These are phyloP conservation scores for Taphrina wiesneri DNA, from an alignment of 1,139 yeast species.

Conservation along the genomic window DNA sequence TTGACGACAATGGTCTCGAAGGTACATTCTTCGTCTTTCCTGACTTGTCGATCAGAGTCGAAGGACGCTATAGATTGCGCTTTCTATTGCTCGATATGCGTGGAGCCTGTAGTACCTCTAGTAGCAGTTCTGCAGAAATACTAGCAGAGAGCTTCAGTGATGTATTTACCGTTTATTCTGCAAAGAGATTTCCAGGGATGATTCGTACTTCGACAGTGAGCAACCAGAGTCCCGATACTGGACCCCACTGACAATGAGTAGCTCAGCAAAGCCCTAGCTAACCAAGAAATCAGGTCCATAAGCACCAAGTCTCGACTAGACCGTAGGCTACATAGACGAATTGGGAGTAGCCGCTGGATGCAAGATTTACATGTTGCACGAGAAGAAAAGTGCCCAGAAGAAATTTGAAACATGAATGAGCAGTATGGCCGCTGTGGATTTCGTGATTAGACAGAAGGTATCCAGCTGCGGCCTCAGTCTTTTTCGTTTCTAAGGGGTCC, in stretches of 20 bases:
- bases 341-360: no score
- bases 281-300: conserved; percentile 5
- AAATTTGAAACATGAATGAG: no score
- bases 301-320: no score
- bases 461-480: no score
- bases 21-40: conserved; percentile 44
- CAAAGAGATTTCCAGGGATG: conserved; percentile 48
- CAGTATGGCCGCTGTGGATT: no score
- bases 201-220: not conserved
- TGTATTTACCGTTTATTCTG: conserved; percentile 45
- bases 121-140: not conserved
- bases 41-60: conserved; percentile 47
- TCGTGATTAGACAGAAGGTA: no score
- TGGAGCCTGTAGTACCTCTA: not conserved
- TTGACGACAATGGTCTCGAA: conserved; percentile 17
- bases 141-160: conserved; percentile 42
- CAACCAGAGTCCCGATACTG: not conserved
- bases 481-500: no score
- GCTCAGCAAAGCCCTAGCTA: conserved; percentile 23
- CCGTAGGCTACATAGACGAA: no score
- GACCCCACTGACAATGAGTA: not conserved
- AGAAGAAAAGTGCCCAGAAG: no score
- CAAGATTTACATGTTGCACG: no score
- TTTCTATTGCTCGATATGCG: conserved; percentile 42
- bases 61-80: conserved; percentile 45